phyloP scores from a whole-genome alignment of 2,329 filamentous ascomycete species.

The Ophiostoma australiae region DNA sequence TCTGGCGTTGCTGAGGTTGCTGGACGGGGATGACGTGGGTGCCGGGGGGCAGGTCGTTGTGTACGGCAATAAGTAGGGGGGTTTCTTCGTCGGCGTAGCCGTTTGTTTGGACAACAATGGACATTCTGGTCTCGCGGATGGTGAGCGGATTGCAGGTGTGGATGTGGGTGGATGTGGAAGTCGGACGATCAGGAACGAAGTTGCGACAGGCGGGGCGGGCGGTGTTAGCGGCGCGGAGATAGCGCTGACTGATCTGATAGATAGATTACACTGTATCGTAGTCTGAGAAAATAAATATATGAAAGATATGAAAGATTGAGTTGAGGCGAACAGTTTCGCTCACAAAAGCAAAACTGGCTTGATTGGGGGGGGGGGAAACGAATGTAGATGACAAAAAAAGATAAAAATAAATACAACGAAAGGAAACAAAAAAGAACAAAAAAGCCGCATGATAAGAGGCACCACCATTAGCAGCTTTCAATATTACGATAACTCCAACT shows the following conservation, averaged over 20 bases:
- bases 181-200: neutral
- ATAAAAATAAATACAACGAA: too few species aligned
- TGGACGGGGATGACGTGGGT: conserved; percentile 8
- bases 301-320: neutral
- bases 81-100: conserved; percentile 25
- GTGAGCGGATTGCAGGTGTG: neutral
- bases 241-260: neutral
- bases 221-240: neutral
- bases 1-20: neutral
- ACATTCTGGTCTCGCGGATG: conserved; percentile 20
- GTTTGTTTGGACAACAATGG: conserved; percentile 22
- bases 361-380: too few species aligned
- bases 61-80: conserved; percentile 26
- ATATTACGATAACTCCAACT: neutral
- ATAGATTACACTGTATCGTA: neutral
- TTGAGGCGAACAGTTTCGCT: neutral
- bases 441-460: neutral
- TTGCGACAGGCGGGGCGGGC: conserved; percentile 3
- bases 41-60: conserved; percentile 4
- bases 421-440: neutral
- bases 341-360: neutral
- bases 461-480: neutral
- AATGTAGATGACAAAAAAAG: too few species aligned
- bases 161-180: neutral
- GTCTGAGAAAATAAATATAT: neutral